Evolutionary conservation across 768 basidiomycete species (phyloP), one percentile per base, ranked within the genome.

Genomic region (Lepiota brunneoincarnata): DNA sequence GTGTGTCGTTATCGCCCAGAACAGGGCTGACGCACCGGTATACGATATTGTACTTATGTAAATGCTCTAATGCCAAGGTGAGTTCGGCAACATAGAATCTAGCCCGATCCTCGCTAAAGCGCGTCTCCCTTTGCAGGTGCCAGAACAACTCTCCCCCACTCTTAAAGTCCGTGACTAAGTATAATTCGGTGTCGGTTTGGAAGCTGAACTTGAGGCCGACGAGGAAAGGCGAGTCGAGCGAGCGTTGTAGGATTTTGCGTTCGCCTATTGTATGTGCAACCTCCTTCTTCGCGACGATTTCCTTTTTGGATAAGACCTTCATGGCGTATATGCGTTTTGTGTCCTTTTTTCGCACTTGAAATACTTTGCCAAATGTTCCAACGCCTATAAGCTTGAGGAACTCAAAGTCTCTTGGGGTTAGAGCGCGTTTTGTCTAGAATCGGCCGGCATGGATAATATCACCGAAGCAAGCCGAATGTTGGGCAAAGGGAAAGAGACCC

Each of bases 261-360:
- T 99, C 97, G 61, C 97, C 97, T 53, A 99, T 98, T 14, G 97
- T 99, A 69, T 99, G 97, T 7, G 96, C 96, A 41, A 99, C 93
- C 70, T 99, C 97, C 72, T 98, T 98, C 79, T 98, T 98, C 21
- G 92, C 95, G 51, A 98, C 85, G 63, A 99, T 98, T 72, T 99
- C 97, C 77, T 93, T 95, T 75, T 99, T 99, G 28, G 92, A 95
- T 36, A 99, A 80, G 53, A 98, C 92, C 67, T 99, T 99, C 96
- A 99, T 98, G 48, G 97, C 97, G 75, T 98, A 99, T 73, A 99
- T 98, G 42, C 97, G 91, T 70, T 93, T 91, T 38, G 97, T 99
- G 75, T 99, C 95, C 68, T 79, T 86, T 75, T 99, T 99, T 57
- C 97, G 91, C 45, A 99, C 97, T 71, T 99, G 97, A 79, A 98